These are phyloP conservation scores for Exserohilum turcica DNA, from an alignment of 2,329 filamentous ascomycete genomes.

Conservation along the genomic window DNA sequence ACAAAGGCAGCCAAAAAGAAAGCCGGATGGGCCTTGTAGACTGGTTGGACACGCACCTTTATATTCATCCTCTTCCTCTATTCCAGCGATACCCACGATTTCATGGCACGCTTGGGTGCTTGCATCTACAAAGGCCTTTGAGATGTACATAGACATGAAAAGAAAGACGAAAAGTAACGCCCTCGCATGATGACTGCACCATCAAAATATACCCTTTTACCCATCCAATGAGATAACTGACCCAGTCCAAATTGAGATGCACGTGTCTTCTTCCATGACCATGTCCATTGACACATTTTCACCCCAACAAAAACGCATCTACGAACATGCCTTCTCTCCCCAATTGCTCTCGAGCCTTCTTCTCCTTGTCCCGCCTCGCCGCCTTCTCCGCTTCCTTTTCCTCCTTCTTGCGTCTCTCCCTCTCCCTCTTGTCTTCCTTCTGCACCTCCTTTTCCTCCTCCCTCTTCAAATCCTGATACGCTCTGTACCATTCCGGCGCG, in stretches of 20 bases:
- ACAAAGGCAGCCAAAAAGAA: slow-evolving; percentile 47
- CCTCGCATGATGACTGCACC: too few species aligned
- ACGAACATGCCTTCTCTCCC: not conserved
- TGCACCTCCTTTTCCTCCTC: not conserved
- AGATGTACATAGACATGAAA: not conserved
- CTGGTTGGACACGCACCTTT: not conserved
- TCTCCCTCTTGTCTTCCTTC: not conserved
- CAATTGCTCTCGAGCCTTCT: not conserved
- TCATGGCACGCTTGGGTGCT: not conserved
- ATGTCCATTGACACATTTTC: not conserved
- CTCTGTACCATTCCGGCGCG: not conserved
- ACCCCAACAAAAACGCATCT: not conserved
- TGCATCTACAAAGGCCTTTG: not conserved
- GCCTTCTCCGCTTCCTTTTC: not conserved
- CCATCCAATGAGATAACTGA: too few species aligned
- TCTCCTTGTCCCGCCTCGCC: not conserved
- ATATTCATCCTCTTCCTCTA: not conserved
- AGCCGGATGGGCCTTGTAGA: slow-evolving; percentile 41
- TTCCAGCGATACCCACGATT: slow-evolving; percentile 11
- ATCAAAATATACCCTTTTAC: too few species aligned
- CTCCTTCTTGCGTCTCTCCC: not conserved
- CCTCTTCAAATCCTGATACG: not conserved
- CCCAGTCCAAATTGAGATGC: too few species aligned
- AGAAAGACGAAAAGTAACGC: not conserved
- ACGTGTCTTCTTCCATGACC: not conserved